Conservation (phyloP, 1,284 basidiomycete genomes). For the Pyrrhoderma lamaoense region DNA sequence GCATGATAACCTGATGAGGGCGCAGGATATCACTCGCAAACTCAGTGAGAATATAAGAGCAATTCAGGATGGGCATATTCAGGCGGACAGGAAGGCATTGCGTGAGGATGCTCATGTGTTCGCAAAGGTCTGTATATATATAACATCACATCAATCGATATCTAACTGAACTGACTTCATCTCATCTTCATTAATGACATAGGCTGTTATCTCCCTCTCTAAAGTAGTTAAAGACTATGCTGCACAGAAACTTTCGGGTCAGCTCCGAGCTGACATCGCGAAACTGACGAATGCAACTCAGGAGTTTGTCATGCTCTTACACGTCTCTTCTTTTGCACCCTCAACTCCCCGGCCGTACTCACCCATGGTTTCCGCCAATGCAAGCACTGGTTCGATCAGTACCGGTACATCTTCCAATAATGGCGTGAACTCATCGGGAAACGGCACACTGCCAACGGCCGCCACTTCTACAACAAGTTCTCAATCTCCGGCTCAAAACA, state of each 20-base stretch:
- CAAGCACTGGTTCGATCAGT: not conserved
- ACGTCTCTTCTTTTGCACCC: constrained; percentile 71
- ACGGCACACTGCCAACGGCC: not conserved
- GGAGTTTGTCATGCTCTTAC: constrained; percentile 69
- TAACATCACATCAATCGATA: not conserved
- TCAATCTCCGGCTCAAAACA: constrained; percentile 25
- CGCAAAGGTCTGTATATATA: constrained; percentile 47
- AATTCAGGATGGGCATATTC: constrained; percentile 42
- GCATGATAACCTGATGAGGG: constrained; percentile 44
- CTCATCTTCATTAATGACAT: constrained; percentile 13
- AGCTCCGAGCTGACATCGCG: constrained; percentile 58
- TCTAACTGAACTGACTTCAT: not conserved
- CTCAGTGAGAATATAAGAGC: constrained; percentile 46
- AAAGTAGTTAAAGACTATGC: constrained; percentile 55
- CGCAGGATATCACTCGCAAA: constrained; percentile 49
- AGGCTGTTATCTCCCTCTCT: constrained; percentile 65
- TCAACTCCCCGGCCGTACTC: constrained; percentile 50
- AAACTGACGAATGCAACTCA: constrained; percentile 70
- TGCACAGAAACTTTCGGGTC: constrained; percentile 46
- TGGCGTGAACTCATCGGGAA: too few relatives aligned
- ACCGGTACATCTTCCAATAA: not conserved
- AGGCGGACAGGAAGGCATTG: constrained; percentile 47
- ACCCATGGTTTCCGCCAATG: constrained; percentile 36
- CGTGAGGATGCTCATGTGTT: constrained; percentile 68
- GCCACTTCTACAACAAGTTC: constrained; percentile 16